A percentile compares a stretch with the other conserved stretches of the same genome.
These are phyloP conservation scores for Leishmania arabica DNA, from an alignment of 208 protist genomes.

Conservation along the genomic window DNA sequence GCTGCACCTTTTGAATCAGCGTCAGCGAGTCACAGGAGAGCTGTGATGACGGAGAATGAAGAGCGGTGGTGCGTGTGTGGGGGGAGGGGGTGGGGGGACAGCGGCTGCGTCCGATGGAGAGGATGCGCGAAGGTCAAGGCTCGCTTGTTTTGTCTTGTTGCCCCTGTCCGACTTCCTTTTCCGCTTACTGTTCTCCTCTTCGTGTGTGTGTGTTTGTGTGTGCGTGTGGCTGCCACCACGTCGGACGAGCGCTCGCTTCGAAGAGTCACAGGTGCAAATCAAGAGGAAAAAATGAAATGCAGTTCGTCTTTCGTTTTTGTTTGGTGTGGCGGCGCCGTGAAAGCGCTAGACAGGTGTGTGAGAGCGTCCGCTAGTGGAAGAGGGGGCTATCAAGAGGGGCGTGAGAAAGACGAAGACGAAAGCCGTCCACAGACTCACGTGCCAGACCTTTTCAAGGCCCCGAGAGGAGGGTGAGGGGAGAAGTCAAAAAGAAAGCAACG, in stretches of 20 bases:
- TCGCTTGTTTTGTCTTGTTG: neutral
- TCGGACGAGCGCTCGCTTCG: neutral
- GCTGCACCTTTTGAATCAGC: neutral
- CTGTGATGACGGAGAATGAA: neutral
- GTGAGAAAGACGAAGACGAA: neutral
- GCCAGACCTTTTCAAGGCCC: neutral
- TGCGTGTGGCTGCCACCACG: neutral
- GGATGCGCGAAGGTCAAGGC: neutral
- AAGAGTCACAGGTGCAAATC: neutral
- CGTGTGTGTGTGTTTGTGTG: neutral
- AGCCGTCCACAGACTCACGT: neutral
- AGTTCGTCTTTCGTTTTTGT: neutral
- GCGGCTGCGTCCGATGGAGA: neutral
- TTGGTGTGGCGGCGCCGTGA: too few relatives aligned
- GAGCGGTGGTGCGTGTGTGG: neutral
- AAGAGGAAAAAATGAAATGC: neutral
- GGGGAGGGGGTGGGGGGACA: neutral
- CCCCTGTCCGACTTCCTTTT: neutral
- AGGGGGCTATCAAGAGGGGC: neutral
- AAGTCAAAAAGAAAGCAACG: neutral
- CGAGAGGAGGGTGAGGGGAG: neutral
- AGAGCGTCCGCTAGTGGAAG: neutral
- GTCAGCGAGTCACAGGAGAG: neutral
- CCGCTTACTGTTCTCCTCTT: too few relatives aligned
- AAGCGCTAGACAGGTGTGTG: neutral